Conservation (phyloP, 768 basidiomycete species). For the Tubosaeta sp. region DNA sequence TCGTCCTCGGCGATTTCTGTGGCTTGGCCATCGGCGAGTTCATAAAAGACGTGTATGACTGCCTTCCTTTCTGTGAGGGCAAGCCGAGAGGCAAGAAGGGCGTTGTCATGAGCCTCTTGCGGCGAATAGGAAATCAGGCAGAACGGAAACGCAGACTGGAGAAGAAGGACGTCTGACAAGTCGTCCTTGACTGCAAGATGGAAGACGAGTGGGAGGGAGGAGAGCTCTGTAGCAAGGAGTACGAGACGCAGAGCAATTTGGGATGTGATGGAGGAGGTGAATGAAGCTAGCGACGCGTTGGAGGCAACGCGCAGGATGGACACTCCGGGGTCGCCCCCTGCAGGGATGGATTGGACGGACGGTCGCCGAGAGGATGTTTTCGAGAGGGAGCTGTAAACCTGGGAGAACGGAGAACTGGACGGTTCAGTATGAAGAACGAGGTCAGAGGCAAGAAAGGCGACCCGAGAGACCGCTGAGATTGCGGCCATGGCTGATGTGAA, state of each 20-base stretch:
- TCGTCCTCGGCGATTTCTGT: slow-evolving; percentile 56
- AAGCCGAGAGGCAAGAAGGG: slow-evolving; percentile 78
- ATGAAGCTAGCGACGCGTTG: slow-evolving; percentile 46
- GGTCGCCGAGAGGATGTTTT: slow-evolving; percentile 37
- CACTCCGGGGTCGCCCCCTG: slow-evolving; percentile 62
- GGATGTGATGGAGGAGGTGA: slow-evolving; percentile 50
- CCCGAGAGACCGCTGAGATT: slow-evolving; percentile 50
- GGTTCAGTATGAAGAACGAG: slow-evolving; percentile 57
- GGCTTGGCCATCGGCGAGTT: slow-evolving; percentile 35
- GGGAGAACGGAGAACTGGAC: slow-evolving; percentile 38
- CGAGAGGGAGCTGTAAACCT: slow-evolving; percentile 29
- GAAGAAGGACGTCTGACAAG: slow-evolving; percentile 69
- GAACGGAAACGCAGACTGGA: slow-evolving; percentile 77
- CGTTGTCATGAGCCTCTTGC: slow-evolving; percentile 87
- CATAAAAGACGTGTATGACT: slow-evolving; percentile 83
- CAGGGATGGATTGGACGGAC: slow-evolving; percentile 47
- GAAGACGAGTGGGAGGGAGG: slow-evolving; percentile 60
- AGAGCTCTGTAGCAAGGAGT: slow-evolving; percentile 64
- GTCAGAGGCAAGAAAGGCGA: slow-evolving; percentile 71
- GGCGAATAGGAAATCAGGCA: slow-evolving; percentile 73
- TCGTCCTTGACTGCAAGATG: slow-evolving; percentile 65
- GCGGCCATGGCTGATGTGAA: slow-evolving; percentile 22
- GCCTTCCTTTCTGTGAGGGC: slow-evolving; percentile 66
- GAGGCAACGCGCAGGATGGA: slow-evolving; percentile 48
- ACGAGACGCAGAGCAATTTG: slow-evolving; percentile 58